Evolutionary conservation across 495 filamentous ascomycete genomes (phyloP).

Genomic region (Podospora sp.): DNA sequence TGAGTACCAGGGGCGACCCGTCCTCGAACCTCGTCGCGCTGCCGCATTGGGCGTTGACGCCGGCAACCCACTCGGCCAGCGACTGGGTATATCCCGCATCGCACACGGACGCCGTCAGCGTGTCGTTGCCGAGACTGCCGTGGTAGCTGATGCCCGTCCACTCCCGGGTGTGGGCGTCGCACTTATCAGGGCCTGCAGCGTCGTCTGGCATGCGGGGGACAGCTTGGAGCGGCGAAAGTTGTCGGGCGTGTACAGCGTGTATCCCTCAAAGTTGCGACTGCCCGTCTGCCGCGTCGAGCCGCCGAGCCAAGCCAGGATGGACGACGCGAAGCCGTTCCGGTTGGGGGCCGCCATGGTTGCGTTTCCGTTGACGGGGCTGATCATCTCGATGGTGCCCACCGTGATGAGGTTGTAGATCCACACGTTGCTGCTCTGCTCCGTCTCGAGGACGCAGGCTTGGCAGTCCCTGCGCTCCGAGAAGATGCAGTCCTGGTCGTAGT

Average conservation of each 20-base stretch:
- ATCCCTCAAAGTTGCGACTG: neutral
- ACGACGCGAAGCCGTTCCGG: neutral
- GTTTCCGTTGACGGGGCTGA: slow-evolving; percentile 3
- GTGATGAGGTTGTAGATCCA: slow-evolving; percentile 19
- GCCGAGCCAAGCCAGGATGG: slow-evolving; percentile 1
- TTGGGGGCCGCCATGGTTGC: neutral
- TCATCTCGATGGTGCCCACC: slow-evolving; percentile 13
- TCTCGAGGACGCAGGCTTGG: slow-evolving; percentile 1
- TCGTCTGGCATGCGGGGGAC: slow-evolving; percentile 5
- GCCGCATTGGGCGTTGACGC: neutral
- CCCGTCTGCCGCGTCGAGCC: neutral
- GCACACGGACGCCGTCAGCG: slow-evolving; percentile 2
- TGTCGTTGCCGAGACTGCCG: slow-evolving; percentile 4
- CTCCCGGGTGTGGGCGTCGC: neutral
- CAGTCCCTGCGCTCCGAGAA: slow-evolving; percentile 10
- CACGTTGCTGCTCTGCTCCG: neutral
- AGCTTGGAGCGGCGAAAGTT: neutral
- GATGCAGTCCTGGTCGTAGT: slow-evolving; percentile 47
- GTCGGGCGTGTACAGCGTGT: slow-evolving; percentile 2
- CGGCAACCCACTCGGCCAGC: neutral
- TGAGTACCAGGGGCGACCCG: slow-evolving; percentile 6
- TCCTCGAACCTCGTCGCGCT: neutral
- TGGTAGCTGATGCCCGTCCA: slow-evolving; percentile 4
- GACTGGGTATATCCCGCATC: neutral
- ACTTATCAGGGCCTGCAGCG: slow-evolving; percentile 4